These are phyloP conservation scores for Ceratobasidium sp. DNA, from an alignment of 1,284 basidiomycete genomes.

Conservation along the genomic window DNA sequence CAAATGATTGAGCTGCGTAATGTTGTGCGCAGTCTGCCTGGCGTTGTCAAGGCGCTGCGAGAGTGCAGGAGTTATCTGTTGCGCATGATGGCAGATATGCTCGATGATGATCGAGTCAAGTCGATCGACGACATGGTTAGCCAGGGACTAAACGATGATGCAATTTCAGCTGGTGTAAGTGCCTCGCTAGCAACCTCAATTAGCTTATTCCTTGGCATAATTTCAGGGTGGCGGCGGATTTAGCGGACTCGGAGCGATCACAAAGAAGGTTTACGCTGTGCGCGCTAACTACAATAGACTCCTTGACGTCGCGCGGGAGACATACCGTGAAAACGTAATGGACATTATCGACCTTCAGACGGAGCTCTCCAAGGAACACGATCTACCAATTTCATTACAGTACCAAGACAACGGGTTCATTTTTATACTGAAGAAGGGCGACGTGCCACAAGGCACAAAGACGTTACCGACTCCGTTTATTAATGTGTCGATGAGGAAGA, in stretches of 20 bases:
- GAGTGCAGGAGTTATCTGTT: slow-evolving; percentile 67
- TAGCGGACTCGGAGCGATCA: slow-evolving; percentile 68
- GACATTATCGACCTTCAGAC: slow-evolving; percentile 78
- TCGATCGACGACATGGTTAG: slow-evolving; percentile 67
- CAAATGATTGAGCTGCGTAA: slow-evolving; percentile 79
- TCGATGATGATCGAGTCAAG: slow-evolving; percentile 71
- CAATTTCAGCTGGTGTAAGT: slow-evolving; percentile 60
- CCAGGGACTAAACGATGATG: slow-evolving; percentile 74
- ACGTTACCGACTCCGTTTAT: slow-evolving; percentile 69
- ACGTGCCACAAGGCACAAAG: slow-evolving; percentile 57
- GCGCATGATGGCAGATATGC: slow-evolving; percentile 68
- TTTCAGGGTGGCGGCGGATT: slow-evolving; percentile 53
- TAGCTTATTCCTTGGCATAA: background rate
- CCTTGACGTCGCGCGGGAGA: slow-evolving; percentile 90
- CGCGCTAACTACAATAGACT: slow-evolving; percentile 80
- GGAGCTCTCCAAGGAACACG: slow-evolving; percentile 64
- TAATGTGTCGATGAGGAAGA: slow-evolving; percentile 67
- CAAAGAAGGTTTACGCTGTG: slow-evolving; percentile 83
- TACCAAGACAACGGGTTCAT: slow-evolving; percentile 70
- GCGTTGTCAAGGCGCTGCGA: slow-evolving; percentile 64
- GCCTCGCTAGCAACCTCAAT: too few relatives aligned
- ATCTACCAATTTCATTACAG: slow-evolving; percentile 66
- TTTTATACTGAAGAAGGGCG: slow-evolving; percentile 74
- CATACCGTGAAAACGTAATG: slow-evolving; percentile 86
- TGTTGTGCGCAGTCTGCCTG: slow-evolving; percentile 68